Evolutionary conservation across 2,329 filamentous ascomycete species (phyloP).

Genomic region (Pleomassaria siparia): DNA sequence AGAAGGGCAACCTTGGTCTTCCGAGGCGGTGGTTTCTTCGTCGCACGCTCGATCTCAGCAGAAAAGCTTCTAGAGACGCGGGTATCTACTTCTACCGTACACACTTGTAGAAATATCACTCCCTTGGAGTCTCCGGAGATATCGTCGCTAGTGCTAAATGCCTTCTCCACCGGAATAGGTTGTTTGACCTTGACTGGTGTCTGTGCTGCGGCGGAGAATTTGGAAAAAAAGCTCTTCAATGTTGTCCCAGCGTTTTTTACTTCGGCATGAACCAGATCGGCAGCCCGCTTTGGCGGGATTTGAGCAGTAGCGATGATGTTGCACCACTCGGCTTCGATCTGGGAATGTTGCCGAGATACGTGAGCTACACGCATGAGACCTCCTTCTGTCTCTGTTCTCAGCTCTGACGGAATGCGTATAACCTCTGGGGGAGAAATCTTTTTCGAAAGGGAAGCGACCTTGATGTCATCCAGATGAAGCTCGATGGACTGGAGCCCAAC

Average conservation of each 20-base stretch:
- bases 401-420: slow-evolving; percentile 72
- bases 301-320: slow-evolving; percentile 83
- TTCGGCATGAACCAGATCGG: slow-evolving; percentile 37
- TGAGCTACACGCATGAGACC: slow-evolving; percentile 81
- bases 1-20: slow-evolving; percentile 82
- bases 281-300: slow-evolving; percentile 46
- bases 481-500: slow-evolving; percentile 86
- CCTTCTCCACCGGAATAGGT: slow-evolving; percentile 16
- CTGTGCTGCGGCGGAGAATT: slow-evolving; percentile 32
- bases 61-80: slow-evolving; percentile 72
- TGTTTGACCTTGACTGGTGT: slow-evolving; percentile 25
- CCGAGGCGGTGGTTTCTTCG: slow-evolving; percentile 94
- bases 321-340: slow-evolving; percentile 91
- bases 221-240: slow-evolving; percentile 45
- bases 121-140: slow-evolving; percentile 70
- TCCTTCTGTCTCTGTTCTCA: slow-evolving; percentile 81
- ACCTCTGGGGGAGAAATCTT: slow-evolving; percentile 77
- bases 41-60: slow-evolving; percentile 87
- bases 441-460: slow-evolving; percentile 76
- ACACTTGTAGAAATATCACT: slow-evolving; percentile 86
- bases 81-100: slow-evolving; percentile 78
- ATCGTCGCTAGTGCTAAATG: slow-evolving; percentile 45
- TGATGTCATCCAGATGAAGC: slow-evolving; percentile 86
- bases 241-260: slow-evolving; percentile 38
- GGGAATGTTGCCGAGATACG: slow-evolving; percentile 83